These are phyloP conservation scores for Torulaspora delbrueckii DNA, from an alignment of 805 yeast species.

Conservation along the genomic window DNA sequence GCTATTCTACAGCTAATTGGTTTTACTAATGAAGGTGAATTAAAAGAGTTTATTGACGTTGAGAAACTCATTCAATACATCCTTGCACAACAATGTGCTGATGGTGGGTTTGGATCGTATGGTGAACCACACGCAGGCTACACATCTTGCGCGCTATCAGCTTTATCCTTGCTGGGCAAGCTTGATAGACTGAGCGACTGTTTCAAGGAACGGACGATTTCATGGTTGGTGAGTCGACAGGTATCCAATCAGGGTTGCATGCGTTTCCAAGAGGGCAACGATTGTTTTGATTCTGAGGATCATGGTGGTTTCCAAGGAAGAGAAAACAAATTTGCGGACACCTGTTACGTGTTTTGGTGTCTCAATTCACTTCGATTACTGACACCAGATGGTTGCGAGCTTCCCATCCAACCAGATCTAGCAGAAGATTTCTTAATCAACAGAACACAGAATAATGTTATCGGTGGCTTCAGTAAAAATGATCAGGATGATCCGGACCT, in stretches of 20 bases:
- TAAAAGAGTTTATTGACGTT: conserved; percentile 41
- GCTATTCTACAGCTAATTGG: conserved; percentile 52
- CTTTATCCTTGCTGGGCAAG: conserved; percentile 43
- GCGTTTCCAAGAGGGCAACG: conserved; percentile 27
- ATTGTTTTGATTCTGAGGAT: conserved; percentile 44
- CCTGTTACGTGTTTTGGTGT: conserved; percentile 87
- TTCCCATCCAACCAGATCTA: conserved; percentile 36
- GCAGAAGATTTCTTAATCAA: conserved; percentile 44
- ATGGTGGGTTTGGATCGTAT: conserved; percentile 67
- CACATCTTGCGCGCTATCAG: conserved; percentile 75
- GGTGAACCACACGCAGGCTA: conserved; percentile 82
- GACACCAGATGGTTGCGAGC: conserved; percentile 4
- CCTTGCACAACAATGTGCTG: conserved; percentile 36
- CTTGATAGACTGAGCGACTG: conserved; percentile 19
- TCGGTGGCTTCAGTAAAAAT: conserved; percentile 80
- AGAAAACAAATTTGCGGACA: conserved; percentile 76
- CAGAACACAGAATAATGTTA: conserved; percentile 52
- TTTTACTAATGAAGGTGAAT: conserved; percentile 21
- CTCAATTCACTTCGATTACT: conserved; percentile 49
- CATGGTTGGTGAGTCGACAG: conserved; percentile 67
- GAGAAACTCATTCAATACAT: conserved; percentile 40
- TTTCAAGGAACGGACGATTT: conserved; percentile 40
- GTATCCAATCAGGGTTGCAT: conserved; percentile 24
- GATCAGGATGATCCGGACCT: conserved; percentile 64
- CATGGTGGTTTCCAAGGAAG: conserved; percentile 84